A percentile compares a stretch with the other conserved stretches of the same genome.
Evolutionary conservation across 768 basidiomycete species (phyloP).

Genomic region (Boletus edulis): DNA sequence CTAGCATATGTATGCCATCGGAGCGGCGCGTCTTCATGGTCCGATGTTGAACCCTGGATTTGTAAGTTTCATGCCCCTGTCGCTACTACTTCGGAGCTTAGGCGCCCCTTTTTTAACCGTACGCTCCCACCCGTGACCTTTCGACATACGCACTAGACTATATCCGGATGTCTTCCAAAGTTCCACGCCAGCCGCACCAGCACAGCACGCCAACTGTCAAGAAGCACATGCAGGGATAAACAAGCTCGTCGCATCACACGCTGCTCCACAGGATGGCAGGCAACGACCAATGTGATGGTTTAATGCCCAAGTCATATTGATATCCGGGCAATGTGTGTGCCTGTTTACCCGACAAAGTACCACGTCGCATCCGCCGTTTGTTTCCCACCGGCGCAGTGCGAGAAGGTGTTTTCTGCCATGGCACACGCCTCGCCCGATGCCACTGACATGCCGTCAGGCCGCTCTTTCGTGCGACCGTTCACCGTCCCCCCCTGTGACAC

Average conservation of each 20-base stretch:
- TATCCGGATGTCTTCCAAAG: constrained; percentile 3
- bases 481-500: neutral
- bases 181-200: constrained; percentile 7
- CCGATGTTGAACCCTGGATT: constrained; percentile 20
- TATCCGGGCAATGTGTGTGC: neutral
- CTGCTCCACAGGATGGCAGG: constrained; percentile 20
- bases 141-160: neutral
- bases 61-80: constrained; percentile 15
- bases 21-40: constrained; percentile 11
- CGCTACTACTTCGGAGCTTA: constrained; percentile 28
- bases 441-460: neutral
- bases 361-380: neutral
- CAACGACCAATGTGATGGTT: constrained; percentile 1
- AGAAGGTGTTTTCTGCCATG: neutral
- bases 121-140: constrained; percentile 1
- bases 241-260: constrained; percentile 12
- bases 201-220: constrained; percentile 24
- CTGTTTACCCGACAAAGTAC: constrained; percentile 6
- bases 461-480: neutral
- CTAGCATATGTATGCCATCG: neutral
- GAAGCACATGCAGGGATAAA: constrained; percentile 14
- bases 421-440: neutral
- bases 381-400: neutral
- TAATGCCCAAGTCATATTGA: neutral
- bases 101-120: constrained; percentile 31